These are phyloP conservation scores for Apiospora hydei DNA, from an alignment of 2,329 filamentous ascomycete genomes.

Conservation along the genomic window DNA sequence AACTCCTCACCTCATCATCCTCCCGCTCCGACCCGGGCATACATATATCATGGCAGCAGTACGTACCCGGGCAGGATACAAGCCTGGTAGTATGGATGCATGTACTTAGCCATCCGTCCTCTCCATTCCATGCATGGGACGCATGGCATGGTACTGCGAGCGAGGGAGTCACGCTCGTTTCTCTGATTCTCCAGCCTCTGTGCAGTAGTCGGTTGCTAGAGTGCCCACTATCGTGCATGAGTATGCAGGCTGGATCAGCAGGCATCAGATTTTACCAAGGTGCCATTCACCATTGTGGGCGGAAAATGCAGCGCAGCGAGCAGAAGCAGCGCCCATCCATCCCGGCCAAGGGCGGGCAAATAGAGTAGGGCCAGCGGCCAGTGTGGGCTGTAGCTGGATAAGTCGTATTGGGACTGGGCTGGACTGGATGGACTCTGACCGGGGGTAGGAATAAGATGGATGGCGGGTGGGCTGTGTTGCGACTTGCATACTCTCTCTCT, in stretches of 20 bases:
- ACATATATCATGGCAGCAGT: slow-evolving; percentile 4
- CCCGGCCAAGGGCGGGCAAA: slow-evolving; percentile 21
- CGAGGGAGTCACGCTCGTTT: slow-evolving; percentile 13
- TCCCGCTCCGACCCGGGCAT: slow-evolving; percentile 20
- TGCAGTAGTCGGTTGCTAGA: slow-evolving; percentile 20
- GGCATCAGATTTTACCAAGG: slow-evolving; percentile 35
- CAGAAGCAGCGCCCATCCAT: slow-evolving; percentile 11
- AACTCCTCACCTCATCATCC: slow-evolving; percentile 26
- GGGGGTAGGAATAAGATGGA: slow-evolving; percentile 18
- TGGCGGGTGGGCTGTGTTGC: slow-evolving; percentile 41
- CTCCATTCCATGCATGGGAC: slow-evolving; percentile 11
- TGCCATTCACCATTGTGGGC: slow-evolving; percentile 16
- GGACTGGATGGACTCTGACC: neutral
- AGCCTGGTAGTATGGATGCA: slow-evolving; percentile 4
- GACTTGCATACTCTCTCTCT: slow-evolving; percentile 37
- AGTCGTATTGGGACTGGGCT: slow-evolving; percentile 12
- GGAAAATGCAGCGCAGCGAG: slow-evolving; percentile 11
- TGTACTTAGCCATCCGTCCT: slow-evolving; percentile 18
- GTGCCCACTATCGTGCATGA: slow-evolving; percentile 36
- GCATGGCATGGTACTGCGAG: neutral
- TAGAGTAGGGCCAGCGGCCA: slow-evolving; percentile 6
- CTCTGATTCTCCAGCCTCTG: slow-evolving; percentile 17
- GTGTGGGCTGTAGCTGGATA: slow-evolving; percentile 9
- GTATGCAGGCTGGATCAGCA: slow-evolving; percentile 32
- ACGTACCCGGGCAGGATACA: neutral